Percentiles rank a stretch among this genome's conserved stretches.
Evolutionary conservation across 78 protist genomes (phyloP).

Genomic region (Neovahlkampfia damariscottae): DNA sequence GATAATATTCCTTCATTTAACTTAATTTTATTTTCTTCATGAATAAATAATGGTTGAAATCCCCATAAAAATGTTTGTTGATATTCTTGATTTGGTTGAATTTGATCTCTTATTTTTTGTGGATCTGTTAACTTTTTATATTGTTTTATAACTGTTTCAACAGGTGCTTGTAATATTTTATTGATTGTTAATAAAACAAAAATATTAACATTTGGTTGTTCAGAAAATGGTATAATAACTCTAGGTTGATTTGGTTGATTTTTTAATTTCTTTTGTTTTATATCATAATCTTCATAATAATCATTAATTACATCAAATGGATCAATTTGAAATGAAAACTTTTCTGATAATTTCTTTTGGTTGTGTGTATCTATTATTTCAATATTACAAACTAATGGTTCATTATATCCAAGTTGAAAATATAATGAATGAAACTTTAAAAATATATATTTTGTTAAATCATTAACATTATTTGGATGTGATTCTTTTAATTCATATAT

Average conservation of each 20-base stretch:
- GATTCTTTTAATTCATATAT: no score
- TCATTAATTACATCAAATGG: neutral
- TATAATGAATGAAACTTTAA: neutral
- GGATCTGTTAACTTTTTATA: no score
- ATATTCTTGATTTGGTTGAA: no score
- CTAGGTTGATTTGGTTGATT: neutral
- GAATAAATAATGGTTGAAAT: no score
- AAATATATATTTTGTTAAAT: no score
- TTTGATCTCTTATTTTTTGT: no score
- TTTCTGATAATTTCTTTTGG: neutral
- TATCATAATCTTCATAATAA: neutral
- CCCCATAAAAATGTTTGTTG: no score
- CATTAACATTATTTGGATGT: no score
- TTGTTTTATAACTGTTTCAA: no score
- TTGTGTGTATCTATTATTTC: neutral
- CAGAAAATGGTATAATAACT: neutral
- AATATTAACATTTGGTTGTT: neutral
- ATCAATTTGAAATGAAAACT: neutral
- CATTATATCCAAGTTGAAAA: neutral
- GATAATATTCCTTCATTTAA: no score
- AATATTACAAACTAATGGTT: neutral
- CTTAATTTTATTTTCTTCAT: no score
- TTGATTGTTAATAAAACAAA: neutral
- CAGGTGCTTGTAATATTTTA: neutral
- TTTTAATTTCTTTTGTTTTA: neutral